Evolutionary conservation across 768 basidiomycete species (phyloP), one percentile per base, ranked within the genome.

Genomic region (Phanerodontia chrysosporium): DNA sequence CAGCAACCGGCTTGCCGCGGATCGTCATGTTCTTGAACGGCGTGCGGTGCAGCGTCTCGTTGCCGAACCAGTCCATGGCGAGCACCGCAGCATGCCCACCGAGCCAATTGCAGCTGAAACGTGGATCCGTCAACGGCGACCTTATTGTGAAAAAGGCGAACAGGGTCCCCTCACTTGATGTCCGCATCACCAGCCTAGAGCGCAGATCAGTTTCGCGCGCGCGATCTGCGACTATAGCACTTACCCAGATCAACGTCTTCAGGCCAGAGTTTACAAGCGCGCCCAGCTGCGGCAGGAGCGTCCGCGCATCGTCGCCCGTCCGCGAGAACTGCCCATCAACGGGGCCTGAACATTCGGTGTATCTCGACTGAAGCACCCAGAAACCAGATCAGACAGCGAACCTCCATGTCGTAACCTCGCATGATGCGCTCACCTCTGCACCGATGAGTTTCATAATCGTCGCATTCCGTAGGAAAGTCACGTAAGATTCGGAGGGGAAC

Each of bases 261-360:
- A 78, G 35, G 27, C 69, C 55, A 42, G 74, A 73, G 58, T 83
- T 73, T 0, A 75, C 83, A 0, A 84, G 67, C 0, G 72, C 76
- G 3, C 73, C 75, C 14, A 84, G 75, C 64, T 80, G 73, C 0
- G 82, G 83, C 4, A 85, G 72, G 57, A 76, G 72, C 2, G 81
- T 79, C 61, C 83, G 70, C n/a, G 83, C 83, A 65, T 82, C 82
- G 69, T 87, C 86, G 24, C 85, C 86, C 0, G 85, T 86, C 42
- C 58, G 72, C 2, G 35, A 59, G 64, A 87, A 83, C 21, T 77
- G 59, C 7, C 67, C 59, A 45, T 72, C 77, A 0, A 80, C 76
- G 0, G 78, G 64, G 58, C 78, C 55, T 0, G 82, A 62, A 52
- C 86, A 88, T 61, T 83, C 80, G 8, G 62, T 49, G 64, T 85